These are phyloP conservation scores for Colletotrichum sp. DNA, from an alignment of 2,329 filamentous ascomycete species.

Conservation along the genomic window DNA sequence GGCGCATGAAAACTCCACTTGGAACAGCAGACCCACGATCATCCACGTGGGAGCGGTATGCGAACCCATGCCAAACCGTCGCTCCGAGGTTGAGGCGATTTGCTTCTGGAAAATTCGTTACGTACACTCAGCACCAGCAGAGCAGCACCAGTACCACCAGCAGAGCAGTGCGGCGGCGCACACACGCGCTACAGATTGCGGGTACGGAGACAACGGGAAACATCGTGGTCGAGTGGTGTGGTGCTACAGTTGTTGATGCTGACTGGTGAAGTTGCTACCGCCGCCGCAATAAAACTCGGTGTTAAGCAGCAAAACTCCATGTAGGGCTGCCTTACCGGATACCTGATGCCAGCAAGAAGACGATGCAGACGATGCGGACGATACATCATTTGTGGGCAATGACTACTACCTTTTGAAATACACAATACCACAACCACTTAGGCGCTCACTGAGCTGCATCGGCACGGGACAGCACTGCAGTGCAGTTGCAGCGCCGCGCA, in stretches of 20 bases:
- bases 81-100: conserved; percentile 2
- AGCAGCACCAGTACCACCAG: neutral
- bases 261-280: neutral
- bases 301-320: neutral
- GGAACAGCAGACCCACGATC: conserved; percentile 11
- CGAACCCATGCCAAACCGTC: conserved; percentile 10
- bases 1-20: conserved; percentile 13
- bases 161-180: neutral
- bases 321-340: conserved; percentile 4
- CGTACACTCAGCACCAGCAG: neutral
- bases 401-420: neutral
- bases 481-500: neutral
- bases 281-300: neutral
- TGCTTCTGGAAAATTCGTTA: conserved; percentile 19
- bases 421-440: neutral
- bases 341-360: neutral
- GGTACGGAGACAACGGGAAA: neutral
- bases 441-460: neutral
- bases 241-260: neutral
- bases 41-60: conserved; percentile 21
- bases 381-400: neutral
- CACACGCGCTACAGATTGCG: neutral
- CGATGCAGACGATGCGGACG: neutral
- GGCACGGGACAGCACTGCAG: neutral
- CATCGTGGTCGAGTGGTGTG: neutral